These are phyloP conservation scores for Fusarium pininemorale DNA, from an alignment of 2,329 filamentous ascomycete genomes.

Conservation along the genomic window DNA sequence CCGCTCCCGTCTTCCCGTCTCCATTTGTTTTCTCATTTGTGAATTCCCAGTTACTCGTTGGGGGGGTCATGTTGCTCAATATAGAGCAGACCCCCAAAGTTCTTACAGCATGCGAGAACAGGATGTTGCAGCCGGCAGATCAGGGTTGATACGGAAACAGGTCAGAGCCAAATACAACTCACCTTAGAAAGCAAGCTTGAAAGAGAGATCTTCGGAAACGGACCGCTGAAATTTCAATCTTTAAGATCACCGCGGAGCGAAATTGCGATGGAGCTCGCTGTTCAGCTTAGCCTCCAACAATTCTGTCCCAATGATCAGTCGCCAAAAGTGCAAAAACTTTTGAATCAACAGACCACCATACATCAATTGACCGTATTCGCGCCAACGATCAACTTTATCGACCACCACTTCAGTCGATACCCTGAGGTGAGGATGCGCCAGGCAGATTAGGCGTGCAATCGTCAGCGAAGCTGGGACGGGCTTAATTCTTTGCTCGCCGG, in stretches of 20 bases:
- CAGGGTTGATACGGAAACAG: background rate
- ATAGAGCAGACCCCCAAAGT: background rate
- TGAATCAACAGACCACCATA: conserved; percentile 10
- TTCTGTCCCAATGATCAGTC: conserved; percentile 24
- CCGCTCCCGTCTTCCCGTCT: conserved; percentile 44
- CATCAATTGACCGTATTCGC: conserved; percentile 23
- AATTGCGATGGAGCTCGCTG: conserved; percentile 36
- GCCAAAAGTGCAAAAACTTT: background rate
- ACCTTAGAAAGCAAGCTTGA: conserved; percentile 21
- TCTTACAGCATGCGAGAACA: background rate
- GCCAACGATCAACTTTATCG: conserved; percentile 37
- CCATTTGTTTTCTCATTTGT: conserved; percentile 36
- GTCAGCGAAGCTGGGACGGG: conserved; percentile 31
- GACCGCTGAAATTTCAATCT: conserved; percentile 20
- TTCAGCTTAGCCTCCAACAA: conserved; percentile 22
- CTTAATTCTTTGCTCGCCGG: conserved; percentile 25
- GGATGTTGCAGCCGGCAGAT: background rate
- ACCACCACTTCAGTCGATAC: conserved; percentile 32
- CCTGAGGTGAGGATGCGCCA: conserved; percentile 26
- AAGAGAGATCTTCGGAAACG: conserved; percentile 17
- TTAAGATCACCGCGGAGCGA: conserved; percentile 28
- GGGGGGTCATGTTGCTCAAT: conserved; percentile 14
- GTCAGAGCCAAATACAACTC: conserved; percentile 18
- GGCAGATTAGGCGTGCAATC: conserved; percentile 13
- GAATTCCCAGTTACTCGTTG: conserved; percentile 12